phyloP scores from a whole-genome alignment of 768 basidiomycete species.

The Phanerochaete sordida region DNA sequence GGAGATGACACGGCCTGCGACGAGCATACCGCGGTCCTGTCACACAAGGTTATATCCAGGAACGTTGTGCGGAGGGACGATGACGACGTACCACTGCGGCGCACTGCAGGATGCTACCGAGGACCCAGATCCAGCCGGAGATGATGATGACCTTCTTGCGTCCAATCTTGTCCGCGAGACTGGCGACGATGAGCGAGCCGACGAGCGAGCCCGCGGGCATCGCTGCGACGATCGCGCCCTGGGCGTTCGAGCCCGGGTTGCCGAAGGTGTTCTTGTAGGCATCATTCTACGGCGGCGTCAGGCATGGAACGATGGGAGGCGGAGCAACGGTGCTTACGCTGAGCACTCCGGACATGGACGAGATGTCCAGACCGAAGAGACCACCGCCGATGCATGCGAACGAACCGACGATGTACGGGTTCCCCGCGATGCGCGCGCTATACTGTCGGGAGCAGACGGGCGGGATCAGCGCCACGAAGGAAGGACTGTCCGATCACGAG shows the following conservation, averaged over 20 bases:
- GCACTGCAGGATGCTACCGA: constrained; percentile 71
- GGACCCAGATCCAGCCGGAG: constrained; percentile 66
- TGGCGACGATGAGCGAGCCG: constrained; percentile 60
- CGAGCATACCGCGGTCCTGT: constrained; percentile 73
- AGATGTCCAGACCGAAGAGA: constrained; percentile 78
- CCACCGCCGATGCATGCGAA: constrained; percentile 83
- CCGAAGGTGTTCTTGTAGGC: constrained; percentile 30
- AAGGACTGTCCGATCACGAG: neutral
- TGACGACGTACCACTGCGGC: constrained; percentile 32
- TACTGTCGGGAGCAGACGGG: constrained; percentile 33
- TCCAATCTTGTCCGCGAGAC: constrained; percentile 54
- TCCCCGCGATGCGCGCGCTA: constrained; percentile 50
- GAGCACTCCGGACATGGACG: constrained; percentile 77
- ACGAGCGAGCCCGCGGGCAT: constrained; percentile 76
- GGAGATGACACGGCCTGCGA: constrained; percentile 49
- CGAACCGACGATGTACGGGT: constrained; percentile 73
- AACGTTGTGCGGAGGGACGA: too few species aligned
- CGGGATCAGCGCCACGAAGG: neutral
- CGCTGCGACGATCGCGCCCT: constrained; percentile 73
- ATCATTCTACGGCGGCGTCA: constrained; percentile 22
- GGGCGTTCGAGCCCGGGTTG: constrained; percentile 47
- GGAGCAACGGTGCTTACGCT: constrained; percentile 36
- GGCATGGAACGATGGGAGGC: neutral
- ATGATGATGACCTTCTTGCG: constrained; percentile 65
- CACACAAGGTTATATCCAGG: neutral